A percentile compares a stretch with the other conserved stretches of the same genome.
These are phyloP conservation scores for Phialocephala subalpina DNA, from an alignment of 2,329 filamentous ascomycete genomes.

Conservation along the genomic window DNA sequence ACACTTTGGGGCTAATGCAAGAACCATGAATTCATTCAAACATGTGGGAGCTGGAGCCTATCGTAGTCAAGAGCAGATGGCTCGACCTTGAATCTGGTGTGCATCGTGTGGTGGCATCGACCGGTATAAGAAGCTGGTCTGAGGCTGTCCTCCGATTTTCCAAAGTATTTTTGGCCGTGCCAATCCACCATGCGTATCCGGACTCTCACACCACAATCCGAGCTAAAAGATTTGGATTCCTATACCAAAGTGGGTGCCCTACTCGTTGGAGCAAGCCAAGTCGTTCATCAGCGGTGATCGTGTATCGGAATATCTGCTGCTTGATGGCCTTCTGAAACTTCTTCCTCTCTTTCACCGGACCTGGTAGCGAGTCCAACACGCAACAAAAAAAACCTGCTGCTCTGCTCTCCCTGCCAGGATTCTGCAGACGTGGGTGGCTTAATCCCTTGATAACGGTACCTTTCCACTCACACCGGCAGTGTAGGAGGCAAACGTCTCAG, in stretches of 20 bases:
- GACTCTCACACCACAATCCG: background rate
- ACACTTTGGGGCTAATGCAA: constrained; percentile 9
- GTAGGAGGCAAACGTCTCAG: constrained; percentile 1
- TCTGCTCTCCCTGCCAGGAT: constrained; percentile 3
- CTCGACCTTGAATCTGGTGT: background rate
- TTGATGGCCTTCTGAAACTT: constrained; percentile 7
- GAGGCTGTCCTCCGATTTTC: background rate
- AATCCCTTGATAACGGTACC: background rate
- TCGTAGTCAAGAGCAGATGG: background rate
- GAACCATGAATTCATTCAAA: background rate
- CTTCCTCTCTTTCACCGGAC: background rate
- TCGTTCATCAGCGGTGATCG: constrained; percentile 21
- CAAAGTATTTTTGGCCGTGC: background rate
- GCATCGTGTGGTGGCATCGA: background rate
- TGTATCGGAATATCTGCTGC: constrained; percentile 20
- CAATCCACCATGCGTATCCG: background rate
- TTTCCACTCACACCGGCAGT: constrained; percentile 1
- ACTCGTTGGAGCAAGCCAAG: constrained; percentile 11
- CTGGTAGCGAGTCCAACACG: constrained; percentile 10
- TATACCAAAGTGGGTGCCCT: background rate
- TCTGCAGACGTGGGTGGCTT: constrained; percentile 1
- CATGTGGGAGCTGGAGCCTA: constrained; percentile 5
- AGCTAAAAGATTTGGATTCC: constrained; percentile 3
- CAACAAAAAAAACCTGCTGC: constrained; percentile 10
- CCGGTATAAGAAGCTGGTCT: background rate